These are phyloP conservation scores for Xanthoceras sorbifolium DNA, from an alignment of 345 rosid genomes.

Conservation along the genomic window DNA sequence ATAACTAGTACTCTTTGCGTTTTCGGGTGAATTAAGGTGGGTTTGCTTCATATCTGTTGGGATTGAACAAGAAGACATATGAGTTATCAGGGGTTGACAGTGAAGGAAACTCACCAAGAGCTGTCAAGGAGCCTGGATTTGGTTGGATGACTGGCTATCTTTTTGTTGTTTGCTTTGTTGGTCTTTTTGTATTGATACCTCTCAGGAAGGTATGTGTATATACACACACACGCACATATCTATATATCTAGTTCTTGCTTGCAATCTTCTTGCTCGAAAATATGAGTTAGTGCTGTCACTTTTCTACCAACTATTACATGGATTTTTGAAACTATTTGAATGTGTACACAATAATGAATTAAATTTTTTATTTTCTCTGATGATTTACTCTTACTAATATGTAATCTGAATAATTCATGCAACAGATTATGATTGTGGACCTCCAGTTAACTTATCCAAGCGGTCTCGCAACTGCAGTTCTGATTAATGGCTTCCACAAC, in stretches of 20 bases:
- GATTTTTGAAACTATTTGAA: background rate
- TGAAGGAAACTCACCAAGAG: constrained; percentile 64
- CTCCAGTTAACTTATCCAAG: constrained; percentile 82
- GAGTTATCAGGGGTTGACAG: constrained; percentile 69
- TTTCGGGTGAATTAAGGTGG: constrained; percentile 59
- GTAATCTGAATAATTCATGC: background rate
- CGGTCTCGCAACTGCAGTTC: constrained; percentile 93
- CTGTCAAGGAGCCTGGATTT: constrained; percentile 80
- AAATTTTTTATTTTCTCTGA: background rate
- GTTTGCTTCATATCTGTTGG: constrained; percentile 92
- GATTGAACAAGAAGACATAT: constrained; percentile 77
- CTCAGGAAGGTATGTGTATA: constrained; percentile 62
- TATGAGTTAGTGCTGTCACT: background rate
- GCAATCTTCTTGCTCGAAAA: background rate
- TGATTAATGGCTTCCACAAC: constrained; percentile 91
- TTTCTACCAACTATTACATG: background rate
- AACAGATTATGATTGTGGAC: constrained; percentile 81
- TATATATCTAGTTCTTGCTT: background rate
- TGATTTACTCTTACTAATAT: background rate
- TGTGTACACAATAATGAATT: too few species aligned
- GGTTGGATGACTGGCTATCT: constrained; percentile 96
- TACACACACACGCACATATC: too few species aligned
- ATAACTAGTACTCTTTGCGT: background rate
- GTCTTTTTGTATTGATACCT: constrained; percentile 91
- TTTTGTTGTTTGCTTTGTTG: constrained; percentile 84